Percentiles rank a stretch among this genome's conserved stretches.
phyloP scores from a whole-genome alignment of 495 filamentous ascomycete genomes.

The Baudoinia panamericana region DNA sequence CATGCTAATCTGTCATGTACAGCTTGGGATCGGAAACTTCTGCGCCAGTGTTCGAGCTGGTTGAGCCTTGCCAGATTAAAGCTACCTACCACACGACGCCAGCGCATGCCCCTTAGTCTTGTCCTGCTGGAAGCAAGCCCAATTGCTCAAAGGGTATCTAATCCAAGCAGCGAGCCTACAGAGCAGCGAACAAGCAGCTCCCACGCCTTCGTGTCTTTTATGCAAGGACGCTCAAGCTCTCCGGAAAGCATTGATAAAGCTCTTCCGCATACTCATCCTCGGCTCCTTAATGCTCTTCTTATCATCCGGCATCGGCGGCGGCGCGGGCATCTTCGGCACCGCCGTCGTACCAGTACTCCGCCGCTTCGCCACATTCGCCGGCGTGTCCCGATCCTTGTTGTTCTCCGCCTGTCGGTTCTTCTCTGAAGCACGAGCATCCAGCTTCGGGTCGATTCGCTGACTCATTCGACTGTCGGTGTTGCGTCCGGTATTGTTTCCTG shows the following conservation, averaged over 20 bases:
- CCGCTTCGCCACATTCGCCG: slow-evolving; percentile 16
- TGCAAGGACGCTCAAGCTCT: too few species aligned
- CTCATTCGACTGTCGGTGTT: background rate
- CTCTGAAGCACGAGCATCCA: slow-evolving; percentile 12
- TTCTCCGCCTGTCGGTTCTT: slow-evolving; percentile 4
- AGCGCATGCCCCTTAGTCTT: too few species aligned
- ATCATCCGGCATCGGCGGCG: slow-evolving; percentile 25
- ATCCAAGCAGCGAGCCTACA: too few species aligned
- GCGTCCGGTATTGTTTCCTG: background rate
- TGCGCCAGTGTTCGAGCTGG: too few species aligned
- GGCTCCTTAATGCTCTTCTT: slow-evolving; percentile 31
- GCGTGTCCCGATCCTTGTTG: background rate
- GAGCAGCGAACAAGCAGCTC: too few species aligned
- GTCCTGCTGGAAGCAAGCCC: too few species aligned
- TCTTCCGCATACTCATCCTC: slow-evolving; percentile 36
- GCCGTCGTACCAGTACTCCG: slow-evolving; percentile 22
- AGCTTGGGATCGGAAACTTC: too few species aligned
- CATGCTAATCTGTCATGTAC: too few species aligned
- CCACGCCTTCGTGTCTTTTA: too few species aligned
- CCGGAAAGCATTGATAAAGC: slow-evolving; percentile 39
- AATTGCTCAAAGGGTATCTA: too few species aligned
- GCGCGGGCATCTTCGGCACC: slow-evolving; percentile 15
- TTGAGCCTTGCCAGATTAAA: too few species aligned
- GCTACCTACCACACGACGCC: too few species aligned
- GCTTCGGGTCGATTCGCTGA: slow-evolving; percentile 4